Evolutionary conservation across 2,329 filamentous ascomycete species (phyloP).

Genomic region (Akanthomyces muscarius): DNA sequence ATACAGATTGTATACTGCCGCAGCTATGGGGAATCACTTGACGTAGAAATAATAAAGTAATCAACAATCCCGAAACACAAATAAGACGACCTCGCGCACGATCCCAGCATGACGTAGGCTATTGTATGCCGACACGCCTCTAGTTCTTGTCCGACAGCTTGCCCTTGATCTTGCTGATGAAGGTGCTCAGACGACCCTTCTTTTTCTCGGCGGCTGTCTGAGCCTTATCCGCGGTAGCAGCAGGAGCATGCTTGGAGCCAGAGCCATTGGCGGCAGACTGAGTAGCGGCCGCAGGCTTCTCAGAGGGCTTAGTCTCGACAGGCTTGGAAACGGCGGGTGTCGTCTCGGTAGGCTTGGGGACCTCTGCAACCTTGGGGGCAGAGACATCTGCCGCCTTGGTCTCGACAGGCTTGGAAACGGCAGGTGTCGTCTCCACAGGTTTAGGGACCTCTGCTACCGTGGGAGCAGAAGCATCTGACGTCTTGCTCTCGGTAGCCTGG

Average conservation of each 20-base stretch:
- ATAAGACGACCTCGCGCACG: not conserved
- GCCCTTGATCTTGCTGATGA: conserved; percentile 56
- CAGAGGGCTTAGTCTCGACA: conserved; percentile 5
- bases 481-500: conserved; percentile 8
- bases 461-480: not conserved
- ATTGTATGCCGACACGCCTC: not conserved
- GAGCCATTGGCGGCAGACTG: conserved; percentile 22
- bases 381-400: not conserved
- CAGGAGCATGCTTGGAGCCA: conserved; percentile 22
- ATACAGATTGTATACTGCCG: conserved; percentile 24
- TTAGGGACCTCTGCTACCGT: not conserved
- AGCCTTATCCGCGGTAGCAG: conserved; percentile 1
- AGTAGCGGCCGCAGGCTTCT: conserved; percentile 20
- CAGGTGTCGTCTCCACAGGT: conserved; percentile 1
- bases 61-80: conserved; percentile 30
- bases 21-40: conserved; percentile 35
- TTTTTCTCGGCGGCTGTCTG: conserved; percentile 30
- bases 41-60: conserved; percentile 32
- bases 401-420: conserved; percentile 1
- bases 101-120: not conserved
- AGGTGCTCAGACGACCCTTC: conserved; percentile 60
- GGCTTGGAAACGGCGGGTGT: conserved; percentile 1
- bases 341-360: not conserved
- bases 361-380: not conserved
- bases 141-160: conserved; percentile 37